These are phyloP conservation scores for Suhomyces anneliseae DNA, from an alignment of 1,139 yeast genomes.

Conservation along the genomic window DNA sequence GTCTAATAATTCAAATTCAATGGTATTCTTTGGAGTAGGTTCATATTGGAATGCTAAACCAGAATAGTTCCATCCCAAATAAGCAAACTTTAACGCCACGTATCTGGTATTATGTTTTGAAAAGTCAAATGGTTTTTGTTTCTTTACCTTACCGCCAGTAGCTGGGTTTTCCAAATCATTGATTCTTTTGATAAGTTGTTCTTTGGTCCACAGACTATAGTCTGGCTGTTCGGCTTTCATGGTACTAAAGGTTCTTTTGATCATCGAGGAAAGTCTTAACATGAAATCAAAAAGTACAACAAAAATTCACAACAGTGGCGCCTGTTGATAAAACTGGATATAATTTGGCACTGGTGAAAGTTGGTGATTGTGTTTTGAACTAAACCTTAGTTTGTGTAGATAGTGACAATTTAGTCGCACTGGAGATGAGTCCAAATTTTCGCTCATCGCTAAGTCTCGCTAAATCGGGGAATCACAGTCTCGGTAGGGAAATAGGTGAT, in stretches of 20 bases:
- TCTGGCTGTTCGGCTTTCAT: slow-evolving; percentile 12
- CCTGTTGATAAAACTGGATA: too few species aligned
- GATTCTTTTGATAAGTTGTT: slow-evolving; percentile 51
- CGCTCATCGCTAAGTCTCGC: neutral
- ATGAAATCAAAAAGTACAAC: neutral
- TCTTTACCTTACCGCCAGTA: slow-evolving; percentile 16
- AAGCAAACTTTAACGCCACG: slow-evolving; percentile 80
- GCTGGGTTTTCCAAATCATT: slow-evolving; percentile 42
- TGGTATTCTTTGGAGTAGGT: slow-evolving; percentile 80
- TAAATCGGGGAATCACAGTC: too few species aligned
- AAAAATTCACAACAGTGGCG: too few species aligned
- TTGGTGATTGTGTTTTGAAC: too few species aligned
- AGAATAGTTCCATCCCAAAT: slow-evolving; percentile 90
- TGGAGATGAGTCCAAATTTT: slow-evolving; percentile 1
- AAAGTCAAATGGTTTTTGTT: slow-evolving; percentile 62
- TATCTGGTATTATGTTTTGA: slow-evolving; percentile 64
- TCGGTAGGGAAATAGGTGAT: too few species aligned
- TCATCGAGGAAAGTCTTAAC: slow-evolving; percentile 8
- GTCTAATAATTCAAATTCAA: slow-evolving; percentile 72
- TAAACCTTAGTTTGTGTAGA: too few species aligned
- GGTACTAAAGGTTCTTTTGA: slow-evolving; percentile 11
- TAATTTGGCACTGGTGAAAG: too few species aligned
- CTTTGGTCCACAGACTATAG: slow-evolving; percentile 53
- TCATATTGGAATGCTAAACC: slow-evolving; percentile 84
- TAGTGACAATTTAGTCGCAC: neutral